phyloP scores from a whole-genome alignment of 2,329 filamentous ascomycete species.

The Macrophomina tecta region DNA sequence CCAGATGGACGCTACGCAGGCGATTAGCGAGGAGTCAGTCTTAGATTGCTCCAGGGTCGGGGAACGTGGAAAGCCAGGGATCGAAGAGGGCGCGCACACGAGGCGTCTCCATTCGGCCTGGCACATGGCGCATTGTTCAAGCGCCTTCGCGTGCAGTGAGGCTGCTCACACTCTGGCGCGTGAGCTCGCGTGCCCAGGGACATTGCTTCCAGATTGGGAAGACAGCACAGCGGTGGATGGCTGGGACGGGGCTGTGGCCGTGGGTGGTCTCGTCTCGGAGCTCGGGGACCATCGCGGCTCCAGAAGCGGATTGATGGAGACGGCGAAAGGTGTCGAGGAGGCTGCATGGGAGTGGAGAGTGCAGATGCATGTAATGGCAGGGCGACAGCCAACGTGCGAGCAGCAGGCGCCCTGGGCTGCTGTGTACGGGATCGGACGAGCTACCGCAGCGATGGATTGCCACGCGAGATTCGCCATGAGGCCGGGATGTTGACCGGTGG shows the following conservation, averaged over 20 bases:
- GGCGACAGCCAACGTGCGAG: constrained; percentile 20
- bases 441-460: constrained; percentile 28
- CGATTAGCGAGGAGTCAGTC: constrained; percentile 22
- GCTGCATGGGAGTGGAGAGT: neutral
- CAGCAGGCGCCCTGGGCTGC: constrained; percentile 24
- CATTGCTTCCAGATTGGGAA: neutral
- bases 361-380: constrained; percentile 22
- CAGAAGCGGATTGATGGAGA: neutral
- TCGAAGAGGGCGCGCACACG: constrained; percentile 5
- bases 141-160: constrained; percentile 6
- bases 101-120: constrained; percentile 7
- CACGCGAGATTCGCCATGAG: constrained; percentile 29
- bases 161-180: constrained; percentile 1
- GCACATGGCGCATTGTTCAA: constrained; percentile 22
- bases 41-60: constrained; percentile 23
- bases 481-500: constrained; percentile 13
- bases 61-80: constrained; percentile 21
- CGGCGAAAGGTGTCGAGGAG: neutral
- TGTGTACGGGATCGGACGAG: constrained; percentile 20
- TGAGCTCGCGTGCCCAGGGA: constrained; percentile 3
- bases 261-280: constrained; percentile 17
- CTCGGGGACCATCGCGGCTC: neutral
- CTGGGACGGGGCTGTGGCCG: neutral
- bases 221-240: constrained; percentile 1
- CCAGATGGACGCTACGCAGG: constrained; percentile 3